Conservation (phyloP, 441 rosid genomes). For the Omphalea diandra region DNA sequence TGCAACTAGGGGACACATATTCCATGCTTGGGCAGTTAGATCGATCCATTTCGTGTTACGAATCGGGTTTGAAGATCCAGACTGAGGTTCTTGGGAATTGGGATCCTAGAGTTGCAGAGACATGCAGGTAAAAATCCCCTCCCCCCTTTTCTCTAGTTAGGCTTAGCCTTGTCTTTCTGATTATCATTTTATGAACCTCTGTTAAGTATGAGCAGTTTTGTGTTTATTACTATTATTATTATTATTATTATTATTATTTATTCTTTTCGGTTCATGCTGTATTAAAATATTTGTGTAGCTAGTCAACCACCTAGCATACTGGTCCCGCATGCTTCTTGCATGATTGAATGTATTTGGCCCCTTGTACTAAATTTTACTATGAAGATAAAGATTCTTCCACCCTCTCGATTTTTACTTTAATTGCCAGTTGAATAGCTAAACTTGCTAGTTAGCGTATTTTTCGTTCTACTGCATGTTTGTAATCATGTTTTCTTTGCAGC, state of each 20-base stretch:
- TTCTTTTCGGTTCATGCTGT: no score
- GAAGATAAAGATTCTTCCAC: neutral
- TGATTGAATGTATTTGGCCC: neutral
- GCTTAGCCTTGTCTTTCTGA: neutral
- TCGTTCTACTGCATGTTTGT: no score
- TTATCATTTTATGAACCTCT: neutral
- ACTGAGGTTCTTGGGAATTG: slow-evolving; percentile 44
- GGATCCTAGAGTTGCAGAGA: slow-evolving; percentile 54
- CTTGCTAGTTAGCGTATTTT: no score
- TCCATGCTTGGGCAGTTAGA: slow-evolving; percentile 51
- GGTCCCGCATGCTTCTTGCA: slow-evolving; percentile 11
- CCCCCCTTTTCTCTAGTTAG: no score
- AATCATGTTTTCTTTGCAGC: neutral
- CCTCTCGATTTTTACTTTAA: neutral
- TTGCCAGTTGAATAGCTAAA: neutral
- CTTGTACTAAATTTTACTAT: neutral
- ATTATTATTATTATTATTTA: no score
- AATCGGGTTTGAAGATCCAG: slow-evolving; percentile 50
- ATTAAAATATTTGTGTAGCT: no score
- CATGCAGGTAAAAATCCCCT: slow-evolving; percentile 49
- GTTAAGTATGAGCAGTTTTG: neutral
- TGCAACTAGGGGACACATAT: slow-evolving; percentile 64
- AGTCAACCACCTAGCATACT: neutral
- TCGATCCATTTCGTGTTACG: slow-evolving; percentile 48
- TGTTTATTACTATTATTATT: no score